Percentiles rank a stretch among this genome's conserved stretches.
These are phyloP conservation scores for Talaromyces sp. DNA, from an alignment of 2,329 filamentous ascomycete species.

Conservation along the genomic window DNA sequence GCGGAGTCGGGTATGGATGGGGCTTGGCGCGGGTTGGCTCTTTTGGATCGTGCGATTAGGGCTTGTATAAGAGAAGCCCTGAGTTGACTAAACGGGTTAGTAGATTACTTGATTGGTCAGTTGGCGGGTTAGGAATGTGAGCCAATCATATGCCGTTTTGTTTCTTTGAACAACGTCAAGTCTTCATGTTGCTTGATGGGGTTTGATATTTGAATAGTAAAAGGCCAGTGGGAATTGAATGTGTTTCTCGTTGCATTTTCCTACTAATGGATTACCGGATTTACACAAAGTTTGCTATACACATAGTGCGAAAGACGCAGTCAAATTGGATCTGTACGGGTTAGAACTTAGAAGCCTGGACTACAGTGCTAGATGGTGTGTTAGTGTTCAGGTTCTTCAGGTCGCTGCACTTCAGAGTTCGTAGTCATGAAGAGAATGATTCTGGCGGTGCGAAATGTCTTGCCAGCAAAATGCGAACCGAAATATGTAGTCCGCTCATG, in stretches of 20 bases:
- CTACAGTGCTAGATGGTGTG: not conserved
- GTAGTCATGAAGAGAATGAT: not conserved
- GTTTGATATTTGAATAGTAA: not conserved
- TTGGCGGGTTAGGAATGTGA: not conserved
- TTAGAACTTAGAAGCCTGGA: not conserved
- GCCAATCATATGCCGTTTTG: not conserved
- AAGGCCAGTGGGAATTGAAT: not conserved
- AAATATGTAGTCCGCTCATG: too few relatives aligned
- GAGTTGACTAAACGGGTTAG: not conserved
- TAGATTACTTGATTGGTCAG: not conserved
- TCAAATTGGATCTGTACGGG: too few relatives aligned
- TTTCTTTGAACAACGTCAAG: too few relatives aligned
- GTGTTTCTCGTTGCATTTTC: not conserved
- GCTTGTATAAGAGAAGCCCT: not conserved
- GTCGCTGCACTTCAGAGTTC: not conserved
- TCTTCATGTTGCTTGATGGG: not conserved
- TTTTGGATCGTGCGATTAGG: slow-evolving; percentile 12
- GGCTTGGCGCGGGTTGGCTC: slow-evolving; percentile 9
- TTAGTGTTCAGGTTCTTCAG: not conserved
- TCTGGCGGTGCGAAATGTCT: not conserved
- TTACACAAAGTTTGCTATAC: too few relatives aligned
- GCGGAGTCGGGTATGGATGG: not conserved
- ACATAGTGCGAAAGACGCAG: too few relatives aligned
- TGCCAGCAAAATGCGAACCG: not conserved
- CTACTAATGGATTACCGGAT: too few relatives aligned